Evolutionary conservation across 148 eudicot genomes (phyloP).

Genomic region (Amaranthus cruentus): DNA sequence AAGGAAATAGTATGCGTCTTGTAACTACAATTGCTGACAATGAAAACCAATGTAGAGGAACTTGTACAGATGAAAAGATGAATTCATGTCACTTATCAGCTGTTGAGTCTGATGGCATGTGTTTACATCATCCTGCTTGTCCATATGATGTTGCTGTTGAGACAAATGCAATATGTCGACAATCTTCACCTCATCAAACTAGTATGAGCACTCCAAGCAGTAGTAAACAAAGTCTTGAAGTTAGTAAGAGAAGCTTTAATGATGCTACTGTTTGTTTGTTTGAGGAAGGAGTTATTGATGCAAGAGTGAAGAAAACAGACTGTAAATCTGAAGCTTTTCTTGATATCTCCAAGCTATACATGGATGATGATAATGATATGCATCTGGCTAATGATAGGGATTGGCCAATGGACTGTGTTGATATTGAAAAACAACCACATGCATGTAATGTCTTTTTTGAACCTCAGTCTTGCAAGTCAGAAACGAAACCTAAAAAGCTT

Average conservation of each 20-base stretch:
- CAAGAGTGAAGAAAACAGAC: conserved; percentile 27
- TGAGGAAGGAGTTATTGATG: conserved; percentile 24
- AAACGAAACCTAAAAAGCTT: conserved; percentile 18
- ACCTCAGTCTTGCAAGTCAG: conserved; percentile 24
- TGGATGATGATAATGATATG: conserved; percentile 7
- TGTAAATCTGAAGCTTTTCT: conserved; percentile 33
- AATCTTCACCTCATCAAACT: conserved; percentile 29
- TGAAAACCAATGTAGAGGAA: conserved; percentile 15
- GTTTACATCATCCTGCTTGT: conserved; percentile 27
- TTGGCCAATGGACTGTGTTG: conserved; percentile 13
- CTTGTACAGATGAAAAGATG: conserved; percentile 23
- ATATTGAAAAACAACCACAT: conserved; percentile 13
- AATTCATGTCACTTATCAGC: conserved; percentile 24
- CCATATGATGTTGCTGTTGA: conserved; percentile 46
- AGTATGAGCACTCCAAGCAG: conserved; percentile 29
- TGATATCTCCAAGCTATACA: conserved; percentile 23
- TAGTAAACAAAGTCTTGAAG: conserved; percentile 19
- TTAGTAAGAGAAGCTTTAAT: conserved; percentile 20
- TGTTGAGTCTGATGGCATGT: conserved; percentile 29
- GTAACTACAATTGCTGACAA: conserved; percentile 25
- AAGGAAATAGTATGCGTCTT: conserved; percentile 38
- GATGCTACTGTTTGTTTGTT: conserved; percentile 18
- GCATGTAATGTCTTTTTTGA: not conserved
- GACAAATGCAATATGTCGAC: conserved; percentile 21
- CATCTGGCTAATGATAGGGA: conserved; percentile 4